Conservation (phyloP, 192 early-diverging fungal species). For the Chytriomyces hyalinus region DNA sequence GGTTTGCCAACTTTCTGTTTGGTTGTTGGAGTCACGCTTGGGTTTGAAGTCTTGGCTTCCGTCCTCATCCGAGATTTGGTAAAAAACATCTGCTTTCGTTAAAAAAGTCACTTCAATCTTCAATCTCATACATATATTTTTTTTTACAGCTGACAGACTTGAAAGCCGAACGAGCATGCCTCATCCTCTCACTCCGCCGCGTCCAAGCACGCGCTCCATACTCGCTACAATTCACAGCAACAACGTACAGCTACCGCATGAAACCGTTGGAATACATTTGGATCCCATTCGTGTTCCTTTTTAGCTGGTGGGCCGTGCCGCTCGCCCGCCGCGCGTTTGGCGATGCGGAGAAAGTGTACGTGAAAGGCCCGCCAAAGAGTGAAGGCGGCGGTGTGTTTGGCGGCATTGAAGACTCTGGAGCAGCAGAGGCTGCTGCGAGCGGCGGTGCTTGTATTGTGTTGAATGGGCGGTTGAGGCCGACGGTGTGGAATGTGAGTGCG, state of each 20-base stretch:
- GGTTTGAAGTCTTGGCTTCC: slow-evolving; percentile 7
- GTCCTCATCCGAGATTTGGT: slow-evolving; percentile 29
- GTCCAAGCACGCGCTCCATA: slow-evolving; percentile 20
- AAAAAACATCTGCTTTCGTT: background rate
- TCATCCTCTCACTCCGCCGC: slow-evolving; percentile 4
- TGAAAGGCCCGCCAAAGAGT: slow-evolving; percentile 5
- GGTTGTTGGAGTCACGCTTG: slow-evolving; percentile 1
- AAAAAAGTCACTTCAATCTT: background rate
- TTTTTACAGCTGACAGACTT: slow-evolving; percentile 11
- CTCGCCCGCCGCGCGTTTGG: slow-evolving; percentile 1
- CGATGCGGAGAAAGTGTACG: background rate
- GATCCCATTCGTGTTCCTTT: slow-evolving; percentile 8
- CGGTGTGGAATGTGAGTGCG: slow-evolving; percentile 24
- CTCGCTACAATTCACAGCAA: slow-evolving; percentile 13
- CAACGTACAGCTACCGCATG: slow-evolving; percentile 9
- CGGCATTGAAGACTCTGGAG: background rate
- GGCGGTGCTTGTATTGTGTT: slow-evolving; percentile 15
- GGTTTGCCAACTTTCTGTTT: slow-evolving; percentile 13
- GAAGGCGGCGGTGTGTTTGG: slow-evolving; percentile 6
- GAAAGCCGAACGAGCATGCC: slow-evolving; percentile 26
- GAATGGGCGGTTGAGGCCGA: slow-evolving; percentile 16
- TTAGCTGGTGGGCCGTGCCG: slow-evolving; percentile 9
- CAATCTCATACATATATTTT: background rate
- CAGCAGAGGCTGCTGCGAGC: background rate
- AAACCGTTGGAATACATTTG: background rate